These are phyloP conservation scores for Mycena amicta DNA, from an alignment of 768 basidiomycete species.

Conservation along the genomic window DNA sequence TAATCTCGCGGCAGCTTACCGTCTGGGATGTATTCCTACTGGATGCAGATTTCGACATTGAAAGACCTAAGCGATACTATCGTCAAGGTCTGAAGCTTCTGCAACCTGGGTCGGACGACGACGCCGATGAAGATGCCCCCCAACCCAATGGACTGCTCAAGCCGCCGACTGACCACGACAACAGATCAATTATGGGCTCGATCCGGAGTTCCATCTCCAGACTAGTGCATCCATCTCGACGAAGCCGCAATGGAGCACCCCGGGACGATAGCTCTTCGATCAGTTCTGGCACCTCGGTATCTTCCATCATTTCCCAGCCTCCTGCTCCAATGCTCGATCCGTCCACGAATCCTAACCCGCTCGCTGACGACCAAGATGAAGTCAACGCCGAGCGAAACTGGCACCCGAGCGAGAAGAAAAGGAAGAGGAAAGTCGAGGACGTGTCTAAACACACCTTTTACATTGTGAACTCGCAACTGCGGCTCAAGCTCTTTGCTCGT, in stretches of 20 bases:
- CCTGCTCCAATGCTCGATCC: slow-evolving; percentile 75
- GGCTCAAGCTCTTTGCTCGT: slow-evolving; percentile 81
- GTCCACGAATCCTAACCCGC: slow-evolving; percentile 70
- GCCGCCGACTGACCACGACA: slow-evolving; percentile 31
- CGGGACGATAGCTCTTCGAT: slow-evolving; percentile 27
- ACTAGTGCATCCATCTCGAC: slow-evolving; percentile 40
- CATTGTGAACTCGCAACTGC: slow-evolving; percentile 88
- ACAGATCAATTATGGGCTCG: slow-evolving; percentile 48
- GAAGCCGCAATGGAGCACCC: slow-evolving; percentile 21
- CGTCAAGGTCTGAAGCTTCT: slow-evolving; percentile 80
- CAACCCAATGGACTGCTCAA: slow-evolving; percentile 8
- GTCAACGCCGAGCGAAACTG: slow-evolving; percentile 28
- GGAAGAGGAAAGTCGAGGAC: slow-evolving; percentile 52
- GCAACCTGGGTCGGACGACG: slow-evolving; percentile 34
- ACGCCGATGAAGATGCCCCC: slow-evolving; percentile 22
- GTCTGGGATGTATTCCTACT: slow-evolving; percentile 94
- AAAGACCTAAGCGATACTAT: slow-evolving; percentile 88
- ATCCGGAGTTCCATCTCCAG: slow-evolving; percentile 50
- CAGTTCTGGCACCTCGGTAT: slow-evolving; percentile 38
- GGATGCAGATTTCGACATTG: slow-evolving; percentile 85
- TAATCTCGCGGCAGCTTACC: slow-evolving; percentile 49
- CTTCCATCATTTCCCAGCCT: slow-evolving; percentile 41
- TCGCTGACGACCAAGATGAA: slow-evolving; percentile 35
- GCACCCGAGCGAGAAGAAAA: slow-evolving; percentile 45
- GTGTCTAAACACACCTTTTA: slow-evolving; percentile 95